Base-by-base conservation (phyloP, 495 filamentous ascomycete species). In the Penicillium soppii region DNA sequence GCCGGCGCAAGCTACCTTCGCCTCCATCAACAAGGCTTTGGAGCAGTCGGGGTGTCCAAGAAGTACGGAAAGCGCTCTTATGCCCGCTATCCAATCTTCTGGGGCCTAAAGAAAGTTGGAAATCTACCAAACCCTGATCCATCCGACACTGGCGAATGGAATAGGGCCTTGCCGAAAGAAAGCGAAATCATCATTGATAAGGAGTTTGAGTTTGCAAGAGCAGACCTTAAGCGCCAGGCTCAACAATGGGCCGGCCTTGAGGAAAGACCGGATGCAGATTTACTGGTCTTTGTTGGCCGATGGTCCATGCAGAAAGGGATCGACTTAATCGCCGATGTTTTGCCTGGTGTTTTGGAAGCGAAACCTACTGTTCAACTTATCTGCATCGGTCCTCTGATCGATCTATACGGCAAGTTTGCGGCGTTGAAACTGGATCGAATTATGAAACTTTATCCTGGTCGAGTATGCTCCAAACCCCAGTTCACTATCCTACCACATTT, bases 261-360 rank as follows among this genome's bases (percentile, higher is more conserved):
- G 1, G 75, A 82, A 44, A 80, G 84, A 46, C 77, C 86, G 7
- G 72, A 81, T 29, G 87, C 87, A 3, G 87, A 91, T 52, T 73
- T 91, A 19, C 77, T 90, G 52, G 87, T 90, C 9, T 91, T 91
- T 55, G 87, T 91, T 33, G 87, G 87, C 35, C 80, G 87, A 39
- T 91, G 87, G 87, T 87, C 83, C 5, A 82, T 85, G 75, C 87
- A 91, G 58, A 91, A 90, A 61, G 87, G 87, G 25, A 75, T 90
- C 43, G 87, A 91, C 62, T 72, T 90, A 10, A 90, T 91, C 51
- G 87, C 87, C 17, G 87, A 91, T 61, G 81, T 90, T 12, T 84
- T 89, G 68, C 86, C 87, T 30, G 76, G 79, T 36, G 77, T 91
- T 41, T 68, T 91, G n/a, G 85, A 90, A 53, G 70, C 82, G 53